phyloP scores from a whole-genome alignment of 2,329 filamentous ascomycete genomes.

The Ceratocystis variospora region DNA sequence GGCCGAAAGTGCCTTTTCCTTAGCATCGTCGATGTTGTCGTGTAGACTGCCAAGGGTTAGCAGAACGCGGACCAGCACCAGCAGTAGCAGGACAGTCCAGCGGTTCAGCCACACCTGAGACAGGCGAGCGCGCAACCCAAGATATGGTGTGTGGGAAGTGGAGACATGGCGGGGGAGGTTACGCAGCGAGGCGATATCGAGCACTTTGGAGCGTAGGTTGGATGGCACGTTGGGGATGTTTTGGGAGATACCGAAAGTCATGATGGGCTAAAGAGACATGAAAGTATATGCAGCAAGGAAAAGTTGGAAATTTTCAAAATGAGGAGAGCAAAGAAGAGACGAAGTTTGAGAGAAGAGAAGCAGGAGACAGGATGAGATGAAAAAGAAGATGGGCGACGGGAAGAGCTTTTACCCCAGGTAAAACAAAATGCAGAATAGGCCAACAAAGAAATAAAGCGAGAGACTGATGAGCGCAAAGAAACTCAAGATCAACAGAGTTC shows the following conservation, averaged over 20 bases:
- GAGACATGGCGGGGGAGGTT: constrained; percentile 39
- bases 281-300: not conserved
- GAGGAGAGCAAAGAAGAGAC: not conserved
- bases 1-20: constrained; percentile 68
- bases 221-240: constrained; percentile 25
- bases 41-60: constrained; percentile 61
- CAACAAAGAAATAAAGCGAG: not conserved
- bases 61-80: constrained; percentile 71
- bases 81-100: constrained; percentile 81
- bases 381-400: not conserved
- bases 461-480: not conserved
- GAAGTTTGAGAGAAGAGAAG: not conserved
- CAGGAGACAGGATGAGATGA: not conserved
- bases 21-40: constrained; percentile 60
- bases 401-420: not conserved
- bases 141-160: constrained; percentile 66
- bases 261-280: not conserved
- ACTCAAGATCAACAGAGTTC: not conserved
- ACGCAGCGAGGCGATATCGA: constrained; percentile 27
- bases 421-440: not conserved
- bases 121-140: constrained; percentile 74
- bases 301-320: not conserved
- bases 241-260: not conserved
- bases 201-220: constrained; percentile 28
- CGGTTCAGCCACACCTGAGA: constrained; percentile 97